phyloP scores from a whole-genome alignment of 176 grass and related monocot species.

The Lolium perenne region DNA sequence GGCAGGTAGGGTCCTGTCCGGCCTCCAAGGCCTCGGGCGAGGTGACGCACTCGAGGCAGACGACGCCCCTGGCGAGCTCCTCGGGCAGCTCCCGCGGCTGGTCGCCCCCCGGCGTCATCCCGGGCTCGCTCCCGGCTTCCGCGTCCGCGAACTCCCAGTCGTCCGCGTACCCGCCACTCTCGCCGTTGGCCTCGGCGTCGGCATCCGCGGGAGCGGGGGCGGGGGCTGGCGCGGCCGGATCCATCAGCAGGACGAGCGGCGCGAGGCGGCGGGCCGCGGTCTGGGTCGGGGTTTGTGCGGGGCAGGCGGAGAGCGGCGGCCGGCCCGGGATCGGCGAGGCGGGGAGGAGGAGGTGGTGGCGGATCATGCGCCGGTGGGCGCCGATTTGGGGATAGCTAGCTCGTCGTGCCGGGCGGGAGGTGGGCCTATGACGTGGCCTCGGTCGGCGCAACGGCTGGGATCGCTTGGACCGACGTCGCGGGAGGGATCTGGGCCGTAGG shows the following conservation, averaged over 20 bases:
- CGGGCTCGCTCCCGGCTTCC: background rate
- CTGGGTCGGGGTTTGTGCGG: background rate
- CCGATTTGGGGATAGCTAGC: constrained; percentile 34
- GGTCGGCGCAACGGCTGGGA: background rate
- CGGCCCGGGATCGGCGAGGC: constrained; percentile 20
- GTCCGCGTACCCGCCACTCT: constrained; percentile 8
- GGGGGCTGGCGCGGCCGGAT: constrained; percentile 40
- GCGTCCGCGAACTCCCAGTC: constrained; percentile 34
- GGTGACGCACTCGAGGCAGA: constrained; percentile 66
- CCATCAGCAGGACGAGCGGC: constrained; percentile 57
- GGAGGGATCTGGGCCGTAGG: background rate
- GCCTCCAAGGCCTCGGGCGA: constrained; percentile 53
- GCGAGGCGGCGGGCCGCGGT: background rate
- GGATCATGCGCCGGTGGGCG: constrained; percentile 51
- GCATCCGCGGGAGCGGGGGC: background rate
- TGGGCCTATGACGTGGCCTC: background rate
- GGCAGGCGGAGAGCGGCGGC: background rate
- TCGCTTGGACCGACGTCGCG: background rate
- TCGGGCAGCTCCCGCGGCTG: constrained; percentile 61
- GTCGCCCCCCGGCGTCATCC: background rate
- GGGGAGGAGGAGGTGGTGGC: background rate
- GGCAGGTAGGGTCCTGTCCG: constrained; percentile 50
- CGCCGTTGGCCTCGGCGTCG: constrained; percentile 12
- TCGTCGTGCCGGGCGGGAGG: background rate
- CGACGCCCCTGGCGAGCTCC: constrained; percentile 63